Conservation (phyloP, 2,329 filamentous ascomycete species). For the Neurospora sp. region DNA sequence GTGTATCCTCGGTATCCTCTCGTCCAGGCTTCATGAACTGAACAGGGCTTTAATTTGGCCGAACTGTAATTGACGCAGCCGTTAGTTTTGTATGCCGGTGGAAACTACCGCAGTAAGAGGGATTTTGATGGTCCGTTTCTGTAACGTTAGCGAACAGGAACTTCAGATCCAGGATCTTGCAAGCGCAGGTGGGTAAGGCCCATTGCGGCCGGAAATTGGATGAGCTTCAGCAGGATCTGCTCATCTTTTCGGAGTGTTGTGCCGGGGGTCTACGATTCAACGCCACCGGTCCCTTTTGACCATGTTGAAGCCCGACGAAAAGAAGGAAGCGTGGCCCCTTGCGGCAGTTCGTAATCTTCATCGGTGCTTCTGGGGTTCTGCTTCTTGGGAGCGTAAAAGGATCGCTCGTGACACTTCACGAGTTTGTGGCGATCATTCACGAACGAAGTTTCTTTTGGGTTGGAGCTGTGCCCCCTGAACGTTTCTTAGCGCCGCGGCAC, state of each 20-base stretch:
- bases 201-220: neutral
- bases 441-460: neutral
- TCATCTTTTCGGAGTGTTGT: neutral
- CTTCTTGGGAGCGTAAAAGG: neutral
- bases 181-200: neutral
- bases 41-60: neutral
- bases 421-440: neutral
- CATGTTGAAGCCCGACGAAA: neutral
- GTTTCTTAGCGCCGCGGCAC: neutral
- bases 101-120: neutral
- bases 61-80: neutral
- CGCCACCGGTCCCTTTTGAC: neutral
- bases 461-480: neutral
- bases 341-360: neutral
- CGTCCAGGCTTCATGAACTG: neutral
- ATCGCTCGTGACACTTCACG: neutral
- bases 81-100: neutral
- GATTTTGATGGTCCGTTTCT: neutral
- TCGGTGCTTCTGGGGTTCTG: neutral
- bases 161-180: neutral
- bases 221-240: neutral
- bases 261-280: neutral
- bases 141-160: neutral
- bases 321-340: neutral
- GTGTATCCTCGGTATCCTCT: neutral